Percentiles rank a stretch among this genome's conserved stretches.
phyloP scores from a whole-genome alignment of 2,329 filamentous ascomycete genomes.

The Cladosporium cucumerinum region DNA sequence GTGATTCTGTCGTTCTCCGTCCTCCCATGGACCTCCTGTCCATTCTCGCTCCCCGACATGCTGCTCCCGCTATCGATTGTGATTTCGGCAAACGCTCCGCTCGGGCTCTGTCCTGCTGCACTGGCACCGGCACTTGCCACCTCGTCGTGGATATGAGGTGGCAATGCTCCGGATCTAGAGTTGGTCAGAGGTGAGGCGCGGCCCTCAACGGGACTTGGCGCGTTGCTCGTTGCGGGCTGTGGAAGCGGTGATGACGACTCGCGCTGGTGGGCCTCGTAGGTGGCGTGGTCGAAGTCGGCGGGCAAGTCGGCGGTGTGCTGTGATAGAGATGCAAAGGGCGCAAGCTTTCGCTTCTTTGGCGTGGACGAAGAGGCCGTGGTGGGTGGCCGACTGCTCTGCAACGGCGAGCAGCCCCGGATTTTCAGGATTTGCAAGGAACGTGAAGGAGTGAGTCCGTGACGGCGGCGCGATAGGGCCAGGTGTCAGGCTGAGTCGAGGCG shows the following conservation, averaged over 20 bases:
- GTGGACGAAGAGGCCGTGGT: constrained; percentile 16
- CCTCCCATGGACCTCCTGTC: constrained; percentile 16
- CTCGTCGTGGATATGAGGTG: constrained; percentile 55
- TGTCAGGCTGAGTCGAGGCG: not conserved
- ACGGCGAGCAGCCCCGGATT: constrained; percentile 17
- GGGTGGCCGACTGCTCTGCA: constrained; percentile 16
- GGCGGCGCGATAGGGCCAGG: not conserved
- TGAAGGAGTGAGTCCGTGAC: constrained; percentile 6
- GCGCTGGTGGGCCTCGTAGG: constrained; percentile 14
- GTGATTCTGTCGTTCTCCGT: constrained; percentile 18
- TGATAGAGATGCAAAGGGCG: constrained; percentile 27
- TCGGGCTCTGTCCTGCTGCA: constrained; percentile 31
- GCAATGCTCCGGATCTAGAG: constrained; percentile 46
- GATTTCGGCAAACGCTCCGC: constrained; percentile 29
- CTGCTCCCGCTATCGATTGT: constrained; percentile 38
- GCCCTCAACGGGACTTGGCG: constrained; percentile 9
- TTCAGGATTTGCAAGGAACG: constrained; percentile 14
- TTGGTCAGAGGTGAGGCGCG: constrained; percentile 21
- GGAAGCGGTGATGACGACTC: constrained; percentile 13
- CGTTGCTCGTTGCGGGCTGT: not conserved
- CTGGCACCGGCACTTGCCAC: constrained; percentile 28
- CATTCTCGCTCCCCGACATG: constrained; percentile 40
- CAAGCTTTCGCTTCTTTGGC: constrained; percentile 47
- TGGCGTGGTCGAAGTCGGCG: constrained; percentile 8
- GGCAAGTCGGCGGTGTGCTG: not conserved